A percentile compares a stretch with the other conserved stretches of the same genome.
Evolutionary conservation across 2,329 filamentous ascomycete genomes (phyloP).

Genomic region (Calonectria henricotiae): DNA sequence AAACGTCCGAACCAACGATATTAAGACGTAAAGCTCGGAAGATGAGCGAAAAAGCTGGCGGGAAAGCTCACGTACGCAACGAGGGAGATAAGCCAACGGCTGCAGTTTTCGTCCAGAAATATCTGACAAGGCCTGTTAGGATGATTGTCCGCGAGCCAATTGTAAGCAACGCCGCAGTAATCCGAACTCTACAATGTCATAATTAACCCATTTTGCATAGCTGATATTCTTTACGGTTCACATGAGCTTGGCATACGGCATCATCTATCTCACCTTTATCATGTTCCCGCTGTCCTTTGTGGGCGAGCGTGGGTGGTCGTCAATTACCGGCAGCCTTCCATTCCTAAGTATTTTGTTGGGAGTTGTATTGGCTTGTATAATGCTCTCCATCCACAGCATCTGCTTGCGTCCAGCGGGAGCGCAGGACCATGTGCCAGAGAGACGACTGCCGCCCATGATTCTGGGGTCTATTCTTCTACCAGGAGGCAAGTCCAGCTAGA

Average conservation of each 20-base stretch:
- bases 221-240: slow-evolving; percentile 9
- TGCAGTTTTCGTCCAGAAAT: slow-evolving; percentile 9
- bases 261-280: slow-evolving; percentile 11
- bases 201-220: neutral
- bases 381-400: slow-evolving; percentile 6
- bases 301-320: neutral
- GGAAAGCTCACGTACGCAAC: neutral
- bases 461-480: slow-evolving; percentile 2
- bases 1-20: neutral
- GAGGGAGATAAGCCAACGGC: slow-evolving; percentile 8
- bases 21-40: slow-evolving; percentile 4
- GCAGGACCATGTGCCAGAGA: slow-evolving; percentile 1
- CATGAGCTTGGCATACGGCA: slow-evolving; percentile 6
- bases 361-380: neutral
- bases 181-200: neutral
- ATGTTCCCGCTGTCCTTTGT: slow-evolving; percentile 3
- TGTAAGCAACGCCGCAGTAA: neutral
- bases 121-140: neutral
- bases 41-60: neutral
- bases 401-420: neutral
- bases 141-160: slow-evolving; percentile 14
- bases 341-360: neutral
- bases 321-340: slow-evolving; percentile 6
- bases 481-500: neutral
- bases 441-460: slow-evolving; percentile 15